Evolutionary conservation across 129 eudicot species (phyloP).

Genomic region (Lactuca sativa): DNA sequence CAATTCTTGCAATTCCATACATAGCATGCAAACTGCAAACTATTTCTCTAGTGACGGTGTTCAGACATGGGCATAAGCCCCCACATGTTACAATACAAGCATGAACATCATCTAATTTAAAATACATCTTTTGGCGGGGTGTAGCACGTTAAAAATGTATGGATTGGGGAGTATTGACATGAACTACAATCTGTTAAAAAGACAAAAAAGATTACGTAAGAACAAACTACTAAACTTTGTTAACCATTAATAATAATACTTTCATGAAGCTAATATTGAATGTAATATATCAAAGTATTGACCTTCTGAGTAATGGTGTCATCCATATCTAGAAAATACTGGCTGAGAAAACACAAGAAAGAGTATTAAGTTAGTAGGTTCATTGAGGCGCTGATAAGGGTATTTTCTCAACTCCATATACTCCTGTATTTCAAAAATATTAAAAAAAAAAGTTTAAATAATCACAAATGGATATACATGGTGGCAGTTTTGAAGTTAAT

Average conservation of each 20-base stretch:
- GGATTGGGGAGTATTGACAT: slow-evolving; percentile 76
- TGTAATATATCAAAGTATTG: slow-evolving; percentile 35
- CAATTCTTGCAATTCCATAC: slow-evolving; percentile 75
- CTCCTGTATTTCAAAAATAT: too few species aligned
- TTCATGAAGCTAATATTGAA: background rate
- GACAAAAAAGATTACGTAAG: slow-evolving; percentile 5
- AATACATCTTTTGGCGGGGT: slow-evolving; percentile 87
- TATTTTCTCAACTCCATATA: too few species aligned
- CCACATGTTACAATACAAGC: slow-evolving; percentile 97
- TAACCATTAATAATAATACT: background rate
- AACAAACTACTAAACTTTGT: background rate
- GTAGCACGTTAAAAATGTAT: slow-evolving; percentile 90
- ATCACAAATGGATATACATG: too few species aligned
- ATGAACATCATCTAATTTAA: slow-evolving; percentile 69
- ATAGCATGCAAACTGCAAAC: slow-evolving; percentile 73
- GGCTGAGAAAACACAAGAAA: slow-evolving; percentile 47
- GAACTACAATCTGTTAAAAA: slow-evolving; percentile 65
- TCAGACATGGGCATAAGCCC: slow-evolving; percentile 92
- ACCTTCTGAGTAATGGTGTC: slow-evolving; percentile 81
- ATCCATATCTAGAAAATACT: slow-evolving; percentile 78
- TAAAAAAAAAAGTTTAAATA: too few species aligned
- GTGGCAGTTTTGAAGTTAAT: too few species aligned
- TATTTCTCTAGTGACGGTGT: slow-evolving; percentile 87
- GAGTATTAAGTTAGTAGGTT: too few species aligned
- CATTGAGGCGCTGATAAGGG: too few species aligned